Conservation (phyloP, 148 eudicot species). For the Camellia lanceoleosa region DNA sequence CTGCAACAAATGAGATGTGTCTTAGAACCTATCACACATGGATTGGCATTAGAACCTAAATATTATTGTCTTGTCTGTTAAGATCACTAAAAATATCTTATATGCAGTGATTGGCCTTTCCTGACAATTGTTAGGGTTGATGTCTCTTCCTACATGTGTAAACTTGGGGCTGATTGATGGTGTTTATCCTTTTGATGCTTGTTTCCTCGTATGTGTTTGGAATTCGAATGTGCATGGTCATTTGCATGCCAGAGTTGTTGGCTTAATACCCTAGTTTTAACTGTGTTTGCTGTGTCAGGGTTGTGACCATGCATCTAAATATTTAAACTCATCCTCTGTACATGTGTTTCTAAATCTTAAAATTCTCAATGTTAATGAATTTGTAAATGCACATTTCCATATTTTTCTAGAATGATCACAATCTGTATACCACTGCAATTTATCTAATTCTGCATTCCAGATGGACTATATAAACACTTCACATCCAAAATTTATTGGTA, state of each 20-base stretch:
- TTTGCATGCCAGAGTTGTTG: not conserved
- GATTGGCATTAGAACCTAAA: too few relatives aligned
- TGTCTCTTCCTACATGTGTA: not conserved
- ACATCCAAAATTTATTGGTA: constrained; percentile 85
- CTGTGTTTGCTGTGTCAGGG: not conserved
- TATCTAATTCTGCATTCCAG: constrained; percentile 29
- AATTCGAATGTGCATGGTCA: not conserved
- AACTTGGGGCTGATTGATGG: not conserved
- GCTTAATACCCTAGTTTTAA: not conserved
- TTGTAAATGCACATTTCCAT: not conserved
- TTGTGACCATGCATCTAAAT: not conserved
- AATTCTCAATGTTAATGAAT: not conserved
- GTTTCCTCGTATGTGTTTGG: not conserved
- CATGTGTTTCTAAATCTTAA: not conserved
- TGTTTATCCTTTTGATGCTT: constrained; percentile 1
- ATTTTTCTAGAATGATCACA: not conserved
- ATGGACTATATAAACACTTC: constrained; percentile 97
- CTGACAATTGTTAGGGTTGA: not conserved
- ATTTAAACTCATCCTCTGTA: not conserved
- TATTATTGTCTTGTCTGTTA: not conserved
- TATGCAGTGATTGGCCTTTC: not conserved
- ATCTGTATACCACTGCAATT: not conserved
- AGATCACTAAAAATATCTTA: not conserved
- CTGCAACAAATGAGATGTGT: not conserved
- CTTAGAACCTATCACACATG: too few relatives aligned